Percentiles rank a stretch among this genome's conserved stretches.
Evolutionary conservation across 805 yeast genomes (phyloP).

Genomic region (Ogataea wickerhamii): DNA sequence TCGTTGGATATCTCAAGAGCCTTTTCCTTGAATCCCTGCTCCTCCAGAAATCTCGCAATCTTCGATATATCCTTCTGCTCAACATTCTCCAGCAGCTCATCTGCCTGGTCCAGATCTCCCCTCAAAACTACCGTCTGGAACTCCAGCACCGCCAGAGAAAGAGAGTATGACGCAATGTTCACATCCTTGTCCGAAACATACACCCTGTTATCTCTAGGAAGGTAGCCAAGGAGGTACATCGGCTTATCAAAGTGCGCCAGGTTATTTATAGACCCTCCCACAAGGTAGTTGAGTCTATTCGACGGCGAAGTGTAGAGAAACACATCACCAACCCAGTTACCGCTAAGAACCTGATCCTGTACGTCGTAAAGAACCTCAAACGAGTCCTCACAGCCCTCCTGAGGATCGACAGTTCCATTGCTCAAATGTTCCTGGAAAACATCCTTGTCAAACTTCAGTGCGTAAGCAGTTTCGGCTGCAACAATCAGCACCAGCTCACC

Average conservation of each 20-base stretch:
- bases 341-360: conserved; percentile 77
- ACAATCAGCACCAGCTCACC: conserved; percentile 84
- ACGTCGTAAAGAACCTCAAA: conserved; percentile 83
- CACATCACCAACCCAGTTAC: conserved; percentile 97
- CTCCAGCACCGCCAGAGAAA: conserved; percentile 84
- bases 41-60: conserved; percentile 88
- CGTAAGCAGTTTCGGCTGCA: conserved; percentile 69
- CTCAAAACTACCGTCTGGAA: conserved; percentile 94
- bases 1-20: conserved; percentile 84
- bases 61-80: conserved; percentile 67
- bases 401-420: conserved; percentile 57
- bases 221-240: conserved; percentile 82
- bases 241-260: conserved; percentile 89
- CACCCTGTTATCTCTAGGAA: conserved; percentile 85
- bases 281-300: conserved; percentile 87
- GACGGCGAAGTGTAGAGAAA: conserved; percentile 85
- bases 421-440: conserved; percentile 60
- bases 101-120: conserved; percentile 87
- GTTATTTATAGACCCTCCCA: conserved; percentile 90
- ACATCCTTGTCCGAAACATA: conserved; percentile 90
- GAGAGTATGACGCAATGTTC: conserved; percentile 73
- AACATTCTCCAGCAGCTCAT: conserved; percentile 57
- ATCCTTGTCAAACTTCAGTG: conserved; percentile 69
- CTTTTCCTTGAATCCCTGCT: conserved; percentile 81
- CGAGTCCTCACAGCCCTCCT: conserved; percentile 85